Evolutionary conservation across 192 early-diverging fungal genomes (phyloP).

Genomic region (Hyaloraphidium curvatum): DNA sequence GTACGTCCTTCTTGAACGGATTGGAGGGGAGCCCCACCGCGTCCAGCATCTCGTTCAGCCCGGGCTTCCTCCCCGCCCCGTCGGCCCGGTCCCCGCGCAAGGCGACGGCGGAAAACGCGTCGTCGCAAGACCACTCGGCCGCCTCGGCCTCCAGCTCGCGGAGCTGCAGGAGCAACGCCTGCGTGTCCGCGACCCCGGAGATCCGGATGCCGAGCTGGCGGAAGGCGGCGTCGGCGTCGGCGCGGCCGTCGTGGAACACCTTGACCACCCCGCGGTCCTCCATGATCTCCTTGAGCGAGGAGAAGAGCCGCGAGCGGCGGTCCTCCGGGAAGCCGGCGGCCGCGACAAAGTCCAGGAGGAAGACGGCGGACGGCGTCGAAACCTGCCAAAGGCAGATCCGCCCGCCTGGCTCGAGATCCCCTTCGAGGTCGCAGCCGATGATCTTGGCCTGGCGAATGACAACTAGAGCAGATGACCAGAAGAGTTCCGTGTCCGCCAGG

Average conservation of each 20-base stretch:
- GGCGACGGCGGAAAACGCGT: neutral
- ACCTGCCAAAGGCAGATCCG: neutral
- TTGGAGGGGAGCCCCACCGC: neutral
- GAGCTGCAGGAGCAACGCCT: neutral
- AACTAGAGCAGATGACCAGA: too few species aligned
- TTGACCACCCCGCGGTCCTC: neutral
- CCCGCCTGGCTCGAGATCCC: neutral
- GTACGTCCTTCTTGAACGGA: neutral
- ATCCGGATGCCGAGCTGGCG: neutral
- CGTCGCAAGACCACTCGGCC: neutral
- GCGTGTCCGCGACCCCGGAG: neutral
- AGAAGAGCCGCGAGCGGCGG: neutral
- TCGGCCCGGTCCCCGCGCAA: neutral
- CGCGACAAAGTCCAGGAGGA: constrained; percentile 1
- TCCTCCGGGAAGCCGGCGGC: neutral
- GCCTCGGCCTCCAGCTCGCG: neutral
- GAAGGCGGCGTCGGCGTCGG: neutral
- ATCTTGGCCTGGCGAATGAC: neutral
- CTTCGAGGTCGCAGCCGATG: neutral
- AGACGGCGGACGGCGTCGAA: neutral
- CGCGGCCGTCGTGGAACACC: neutral
- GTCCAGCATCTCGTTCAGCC: neutral
- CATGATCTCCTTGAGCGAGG: neutral
- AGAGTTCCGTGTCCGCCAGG: too few species aligned
- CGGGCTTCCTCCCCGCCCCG: neutral